Base-by-base conservation (phyloP, 192 early-diverging fungal genomes). In the Obelidium mucronatum region DNA sequence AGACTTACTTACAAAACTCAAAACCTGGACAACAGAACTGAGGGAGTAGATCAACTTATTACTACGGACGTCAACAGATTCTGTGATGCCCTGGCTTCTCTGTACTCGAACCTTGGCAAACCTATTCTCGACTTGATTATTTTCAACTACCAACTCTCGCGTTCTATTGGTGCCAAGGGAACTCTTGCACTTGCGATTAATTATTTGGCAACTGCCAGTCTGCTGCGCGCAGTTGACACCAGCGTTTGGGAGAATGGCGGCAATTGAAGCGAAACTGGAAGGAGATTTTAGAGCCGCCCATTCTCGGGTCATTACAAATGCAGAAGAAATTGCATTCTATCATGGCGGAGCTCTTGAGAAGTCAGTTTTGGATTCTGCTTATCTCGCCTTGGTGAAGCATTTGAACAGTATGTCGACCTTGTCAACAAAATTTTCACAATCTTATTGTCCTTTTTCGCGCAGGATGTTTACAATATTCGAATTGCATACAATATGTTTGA, bases 31-130 rank as follows among this genome's bases (percentile, higher is more conserved):
- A 83, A 80, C 68, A 22, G 81, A 24, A 80, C 83, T 51, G 84
- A 85, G 26, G 82, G 76, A 1, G 78, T 80, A 28, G 82, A 86
- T 62, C 81, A 86, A 42, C 61, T 82, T 33, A 84, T 84, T 51
- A 82, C 80, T 11, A 82, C 83, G 26, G 91, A 93, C 72, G 90
- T 93, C 76, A 91, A 90, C 81, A 87, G 89, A 76, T 92, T 91
- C 67, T 86, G 87, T 8, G 90, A 89, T 37, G 88, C 91, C 59
- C 77, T 92, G 33, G 88, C 90, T 56, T 86, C 89, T 58, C 79
- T 93, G 55, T 92, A 91, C 79, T 93, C 92, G 6, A 91, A 93
- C 70, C 89, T 92, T 73, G 88, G 89, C 28, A 93, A 93, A 58
- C 92, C 92, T 3, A 34, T 93, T 17, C 88, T 93, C 3, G 92